These are phyloP conservation scores for Gracilaria domingensis DNA, from an alignment of 23 red algal genomes.

Conservation along the genomic window DNA sequence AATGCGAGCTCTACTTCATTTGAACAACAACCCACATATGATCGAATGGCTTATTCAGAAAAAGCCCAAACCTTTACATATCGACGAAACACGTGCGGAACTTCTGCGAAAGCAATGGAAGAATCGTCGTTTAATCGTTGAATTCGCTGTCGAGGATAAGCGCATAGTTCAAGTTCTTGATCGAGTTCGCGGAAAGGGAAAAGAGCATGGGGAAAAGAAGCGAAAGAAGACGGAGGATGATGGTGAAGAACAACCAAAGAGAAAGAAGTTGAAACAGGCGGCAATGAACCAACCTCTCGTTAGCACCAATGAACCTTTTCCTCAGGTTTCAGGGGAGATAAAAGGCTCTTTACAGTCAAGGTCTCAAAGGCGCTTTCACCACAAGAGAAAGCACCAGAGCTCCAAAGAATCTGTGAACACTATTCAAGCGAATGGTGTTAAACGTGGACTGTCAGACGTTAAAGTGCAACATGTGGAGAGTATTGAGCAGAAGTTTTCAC, in stretches of 20 bases:
- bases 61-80: conserved; percentile 27
- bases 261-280: neutral
- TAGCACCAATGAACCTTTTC: neutral
- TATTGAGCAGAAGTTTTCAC: neutral
- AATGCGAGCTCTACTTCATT: conserved; percentile 24
- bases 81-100: conserved; percentile 36
- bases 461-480: neutral
- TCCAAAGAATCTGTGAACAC: too few relatives aligned
- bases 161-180: conserved; percentile 76
- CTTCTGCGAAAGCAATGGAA: conserved; percentile 46
- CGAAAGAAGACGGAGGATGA: neutral
- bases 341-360: neutral
- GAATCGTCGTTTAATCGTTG: conserved; percentile 77
- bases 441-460: neutral
- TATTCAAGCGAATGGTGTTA: neutral
- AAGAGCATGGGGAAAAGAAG: conserved; percentile 6
- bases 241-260: neutral
- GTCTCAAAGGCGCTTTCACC: conserved; percentile 6
- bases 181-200: conserved; percentile 48
- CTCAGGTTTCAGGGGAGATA: neutral
- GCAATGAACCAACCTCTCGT: neutral
- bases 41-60: conserved; percentile 49
- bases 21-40: conserved; percentile 78
- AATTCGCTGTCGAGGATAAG: conserved; percentile 90
- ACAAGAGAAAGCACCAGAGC: neutral